A percentile compares a stretch with the other conserved stretches of the same genome.
Evolutionary conservation across 2,329 filamentous ascomycete species (phyloP).

Genomic region (Fusarium devonianum): DNA sequence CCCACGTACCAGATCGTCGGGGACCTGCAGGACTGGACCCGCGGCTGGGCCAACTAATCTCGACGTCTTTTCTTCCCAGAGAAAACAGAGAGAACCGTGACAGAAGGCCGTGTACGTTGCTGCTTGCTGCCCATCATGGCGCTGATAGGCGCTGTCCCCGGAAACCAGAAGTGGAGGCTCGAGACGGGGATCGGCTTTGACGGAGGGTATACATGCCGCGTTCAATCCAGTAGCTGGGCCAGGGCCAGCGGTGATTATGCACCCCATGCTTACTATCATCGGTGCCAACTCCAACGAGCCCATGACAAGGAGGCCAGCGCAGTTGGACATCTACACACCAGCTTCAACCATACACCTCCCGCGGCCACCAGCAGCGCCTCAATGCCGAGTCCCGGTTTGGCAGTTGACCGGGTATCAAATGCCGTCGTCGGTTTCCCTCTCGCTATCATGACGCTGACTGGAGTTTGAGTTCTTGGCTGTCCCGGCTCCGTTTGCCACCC

Average conservation of each 20-base stretch:
- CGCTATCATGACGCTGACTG: too few relatives aligned
- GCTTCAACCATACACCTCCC: neutral
- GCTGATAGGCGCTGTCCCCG: too few relatives aligned
- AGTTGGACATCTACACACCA: neutral
- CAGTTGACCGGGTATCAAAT: too few relatives aligned
- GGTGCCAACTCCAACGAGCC: constrained; percentile 13
- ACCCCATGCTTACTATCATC: constrained; percentile 28
- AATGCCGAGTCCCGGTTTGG: too few relatives aligned
- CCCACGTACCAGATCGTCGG: constrained; percentile 52
- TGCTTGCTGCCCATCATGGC: too few relatives aligned
- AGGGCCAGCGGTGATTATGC: neutral
- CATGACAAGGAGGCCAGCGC: neutral
- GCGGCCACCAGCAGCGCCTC: too few relatives aligned
- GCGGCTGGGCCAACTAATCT: constrained; percentile 40
- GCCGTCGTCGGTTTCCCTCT: too few relatives aligned
- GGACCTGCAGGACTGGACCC: constrained; percentile 50
- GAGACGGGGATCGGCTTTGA: neutral
- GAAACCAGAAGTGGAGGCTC: neutral
- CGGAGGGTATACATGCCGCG: too few relatives aligned
- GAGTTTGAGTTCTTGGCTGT: too few relatives aligned
- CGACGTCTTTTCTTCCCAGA: neutral
- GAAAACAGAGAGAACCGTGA: neutral
- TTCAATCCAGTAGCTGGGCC: neutral
- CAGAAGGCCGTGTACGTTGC: too few relatives aligned
- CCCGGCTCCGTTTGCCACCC: too few relatives aligned